A percentile compares a stretch with the other conserved stretches of the same genome.
Conservation (phyloP, 1,139 yeast genomes). For the Trichomonascaceae sp. region DNA sequence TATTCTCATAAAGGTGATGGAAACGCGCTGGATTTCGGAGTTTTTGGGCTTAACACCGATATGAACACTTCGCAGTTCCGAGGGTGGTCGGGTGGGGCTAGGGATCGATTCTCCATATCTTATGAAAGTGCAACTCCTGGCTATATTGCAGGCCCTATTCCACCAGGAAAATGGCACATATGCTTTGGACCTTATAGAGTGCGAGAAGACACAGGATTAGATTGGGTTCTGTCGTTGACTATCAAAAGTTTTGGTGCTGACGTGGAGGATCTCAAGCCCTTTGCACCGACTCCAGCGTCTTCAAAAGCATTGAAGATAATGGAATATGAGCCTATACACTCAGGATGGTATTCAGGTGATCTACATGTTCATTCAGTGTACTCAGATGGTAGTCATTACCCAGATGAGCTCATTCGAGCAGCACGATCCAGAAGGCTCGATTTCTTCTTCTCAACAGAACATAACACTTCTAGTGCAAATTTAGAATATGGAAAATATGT, state of each 20-base stretch:
- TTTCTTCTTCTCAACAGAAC: conserved; percentile 16
- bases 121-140: conserved; percentile 15
- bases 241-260: background rate
- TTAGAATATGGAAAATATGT: conserved; percentile 14
- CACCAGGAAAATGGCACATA: conserved; percentile 13
- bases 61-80: conserved; percentile 11
- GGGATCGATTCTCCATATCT: conserved; percentile 11
- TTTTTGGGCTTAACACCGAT: conserved; percentile 10
- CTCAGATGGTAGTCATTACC: conserved; percentile 14
- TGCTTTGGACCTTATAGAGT: conserved; percentile 2
- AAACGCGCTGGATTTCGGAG: conserved; percentile 13
- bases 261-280: background rate
- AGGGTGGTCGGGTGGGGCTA: conserved; percentile 16
- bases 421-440: conserved; percentile 11
- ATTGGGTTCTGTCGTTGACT: background rate
- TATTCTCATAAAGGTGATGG: conserved; percentile 9
- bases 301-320: background rate
- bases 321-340: background rate
- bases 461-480: conserved; percentile 16
- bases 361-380: conserved; percentile 15
- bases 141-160: conserved; percentile 14
- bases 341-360: conserved; percentile 16
- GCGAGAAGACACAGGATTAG: background rate
- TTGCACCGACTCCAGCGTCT: conserved; percentile 12
- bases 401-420: conserved; percentile 8